These are phyloP conservation scores for Pseudogymnoascus sp. DNA, from an alignment of 2,329 filamentous ascomycete genomes.

Conservation along the genomic window DNA sequence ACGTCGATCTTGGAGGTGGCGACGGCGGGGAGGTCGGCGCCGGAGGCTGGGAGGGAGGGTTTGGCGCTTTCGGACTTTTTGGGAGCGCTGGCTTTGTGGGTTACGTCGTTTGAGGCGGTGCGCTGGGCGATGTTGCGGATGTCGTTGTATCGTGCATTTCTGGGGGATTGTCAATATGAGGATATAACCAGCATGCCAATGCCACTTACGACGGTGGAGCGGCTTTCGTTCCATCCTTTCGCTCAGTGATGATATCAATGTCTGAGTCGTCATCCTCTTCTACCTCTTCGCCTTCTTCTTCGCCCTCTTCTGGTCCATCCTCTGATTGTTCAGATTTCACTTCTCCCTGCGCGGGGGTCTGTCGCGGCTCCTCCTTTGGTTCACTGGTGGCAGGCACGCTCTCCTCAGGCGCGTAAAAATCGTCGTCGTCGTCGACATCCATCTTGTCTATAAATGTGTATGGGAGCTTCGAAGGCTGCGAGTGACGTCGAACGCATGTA, in stretches of 20 bases:
- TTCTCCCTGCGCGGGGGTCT: conserved; percentile 18
- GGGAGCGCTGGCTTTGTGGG: conserved; percentile 35
- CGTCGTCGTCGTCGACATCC: conserved; percentile 61
- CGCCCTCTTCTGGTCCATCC: conserved; percentile 19
- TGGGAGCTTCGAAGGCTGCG: conserved; percentile 10
- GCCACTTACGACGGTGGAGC: conserved; percentile 47
- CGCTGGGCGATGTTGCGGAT: conserved; percentile 58
- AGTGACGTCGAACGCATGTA: conserved; percentile 7
- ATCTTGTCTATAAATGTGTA: conserved; percentile 32
- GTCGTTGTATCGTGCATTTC: conserved; percentile 55
- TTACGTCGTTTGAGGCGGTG: conserved; percentile 43
- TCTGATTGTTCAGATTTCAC: conserved; percentile 28
- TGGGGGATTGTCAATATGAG: conserved; percentile 26
- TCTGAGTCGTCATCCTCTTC: conserved; percentile 59
- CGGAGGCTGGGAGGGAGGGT: conserved; percentile 31
- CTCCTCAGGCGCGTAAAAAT: conserved; percentile 58
- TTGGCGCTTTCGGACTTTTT: conserved; percentile 37
- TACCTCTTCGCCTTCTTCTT: conserved; percentile 42
- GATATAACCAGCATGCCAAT: not conserved
- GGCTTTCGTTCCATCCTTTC: conserved; percentile 55
- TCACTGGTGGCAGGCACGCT: conserved; percentile 27
- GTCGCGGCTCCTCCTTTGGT: conserved; percentile 16
- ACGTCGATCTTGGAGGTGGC: conserved; percentile 79
- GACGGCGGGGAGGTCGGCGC: conserved; percentile 51
- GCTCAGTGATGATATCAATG: conserved; percentile 60